These are phyloP conservation scores for Gentiana macrophylla DNA, from an alignment of 257 asterid species.

Conservation along the genomic window DNA sequence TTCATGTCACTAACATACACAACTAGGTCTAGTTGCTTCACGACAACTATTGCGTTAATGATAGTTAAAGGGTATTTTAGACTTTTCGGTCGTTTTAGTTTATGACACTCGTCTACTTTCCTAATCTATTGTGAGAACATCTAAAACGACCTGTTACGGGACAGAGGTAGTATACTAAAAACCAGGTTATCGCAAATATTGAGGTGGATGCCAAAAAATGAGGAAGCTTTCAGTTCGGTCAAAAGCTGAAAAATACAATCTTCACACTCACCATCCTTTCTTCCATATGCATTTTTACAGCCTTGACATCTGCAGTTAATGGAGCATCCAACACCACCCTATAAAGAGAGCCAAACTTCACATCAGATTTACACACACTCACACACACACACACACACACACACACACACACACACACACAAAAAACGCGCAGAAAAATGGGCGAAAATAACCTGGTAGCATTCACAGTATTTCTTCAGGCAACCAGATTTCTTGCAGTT, in stretches of 20 bases:
- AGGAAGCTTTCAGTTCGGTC: too few species aligned
- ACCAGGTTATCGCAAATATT: too few species aligned
- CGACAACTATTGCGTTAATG: neutral
- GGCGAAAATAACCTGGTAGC: constrained; percentile 70
- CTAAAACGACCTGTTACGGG: too few species aligned
- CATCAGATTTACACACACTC: constrained; percentile 20
- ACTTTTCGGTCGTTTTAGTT: too few species aligned
- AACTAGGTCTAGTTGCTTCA: too few species aligned
- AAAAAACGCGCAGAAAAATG: neutral
- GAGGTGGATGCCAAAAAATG: too few species aligned
- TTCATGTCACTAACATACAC: too few species aligned
- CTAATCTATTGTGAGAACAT: too few species aligned
- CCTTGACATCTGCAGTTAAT: constrained; percentile 93
- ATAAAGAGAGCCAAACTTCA: constrained; percentile 7
- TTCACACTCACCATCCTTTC: constrained; percentile 66
- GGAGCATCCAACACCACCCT: constrained; percentile 99
- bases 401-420: neutral
- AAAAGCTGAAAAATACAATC: too few species aligned
- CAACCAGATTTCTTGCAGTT: constrained; percentile 98
- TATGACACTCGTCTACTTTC: too few species aligned
- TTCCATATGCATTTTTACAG: constrained; percentile 80
- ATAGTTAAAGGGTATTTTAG: neutral
- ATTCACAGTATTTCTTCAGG: constrained; percentile 94
- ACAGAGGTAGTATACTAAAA: too few species aligned
- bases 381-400: neutral